Base-by-base conservation (phyloP, 345 rosid genomes). In the Populus simonii region DNA sequence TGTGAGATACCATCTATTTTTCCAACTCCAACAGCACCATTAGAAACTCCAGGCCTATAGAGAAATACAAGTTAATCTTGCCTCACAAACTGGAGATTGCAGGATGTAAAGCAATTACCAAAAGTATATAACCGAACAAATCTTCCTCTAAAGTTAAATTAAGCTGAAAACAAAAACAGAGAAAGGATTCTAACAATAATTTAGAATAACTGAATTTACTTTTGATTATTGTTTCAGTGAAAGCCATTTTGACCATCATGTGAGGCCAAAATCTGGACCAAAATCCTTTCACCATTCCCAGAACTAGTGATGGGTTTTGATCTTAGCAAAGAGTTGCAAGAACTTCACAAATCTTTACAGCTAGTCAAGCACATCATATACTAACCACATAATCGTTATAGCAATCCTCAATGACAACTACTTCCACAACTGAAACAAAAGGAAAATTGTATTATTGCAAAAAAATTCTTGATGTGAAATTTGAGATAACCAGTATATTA, bases 11-110 rank as follows among this genome's bases (percentile, higher is more conserved):
- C 86, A 84, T 92, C 98, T 74, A 89, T 78, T 84, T 92, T 93
- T 79, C 94, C 98, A 82, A 82, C 86, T 71, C 89, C 88, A 78
- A 78, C 82, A 78, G 89, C 71, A 83, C 98, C 96, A 88, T 89
- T 88, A 78, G 81, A 82, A 70, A 86, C 83, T 82, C 94, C 98
- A 41, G 84, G 90, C 88, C 98, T 96, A 79, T 74, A 90, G 68
- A 63, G 81, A 72, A 59, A 73, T 65, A 85, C 61, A 74, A 38
- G 83, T 66, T 53, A 71, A 62, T 53, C 77, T 61, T 74, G 66
- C 20, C 74, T 67, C 72, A 73, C 5, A 74, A 81, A 23, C 74
- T 83, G 57, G 55, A 80, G 68, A 80, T 61, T 63, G 69, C 66
- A 74, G 69, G 78, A 72, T 31, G 74, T 20, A 78, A 81, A 65